A percentile compares a stretch with the other conserved stretches of the same genome.
Conservation (phyloP, 805 yeast genomes). For the Wickerhamiella australiensis region DNA sequence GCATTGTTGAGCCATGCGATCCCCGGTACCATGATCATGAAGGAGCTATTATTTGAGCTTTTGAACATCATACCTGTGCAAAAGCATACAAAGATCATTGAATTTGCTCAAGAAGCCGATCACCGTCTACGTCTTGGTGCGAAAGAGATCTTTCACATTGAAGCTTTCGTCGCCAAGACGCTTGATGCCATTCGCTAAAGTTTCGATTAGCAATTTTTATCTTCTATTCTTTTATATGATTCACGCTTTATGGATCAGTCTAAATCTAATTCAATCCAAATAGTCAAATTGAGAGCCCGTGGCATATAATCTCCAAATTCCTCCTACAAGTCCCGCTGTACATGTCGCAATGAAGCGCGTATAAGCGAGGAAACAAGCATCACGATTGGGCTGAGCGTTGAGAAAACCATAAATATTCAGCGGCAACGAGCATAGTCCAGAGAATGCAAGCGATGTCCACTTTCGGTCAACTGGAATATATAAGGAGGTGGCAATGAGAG, state of each 20-base stretch:
- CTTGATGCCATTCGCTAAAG: constrained; percentile 44
- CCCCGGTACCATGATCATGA: constrained; percentile 72
- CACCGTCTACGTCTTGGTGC: constrained; percentile 77
- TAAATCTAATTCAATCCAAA: constrained; percentile 1
- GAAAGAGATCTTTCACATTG: constrained; percentile 86
- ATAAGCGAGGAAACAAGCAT: background rate
- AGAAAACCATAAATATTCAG: background rate
- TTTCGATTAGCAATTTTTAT: background rate
- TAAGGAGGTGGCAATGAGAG: constrained; percentile 1
- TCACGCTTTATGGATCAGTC: background rate
- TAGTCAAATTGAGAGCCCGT: background rate
- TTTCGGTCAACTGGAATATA: background rate
- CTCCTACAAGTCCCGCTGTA: constrained; percentile 1
- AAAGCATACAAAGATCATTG: constrained; percentile 32
- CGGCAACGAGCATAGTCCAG: background rate
- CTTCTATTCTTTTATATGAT: background rate
- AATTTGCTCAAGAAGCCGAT: constrained; percentile 51
- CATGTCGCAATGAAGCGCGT: background rate
- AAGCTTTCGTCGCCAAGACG: constrained; percentile 80
- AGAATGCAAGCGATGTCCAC: background rate
- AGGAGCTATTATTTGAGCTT: constrained; percentile 37
- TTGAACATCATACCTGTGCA: constrained; percentile 22
- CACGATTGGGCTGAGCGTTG: background rate
- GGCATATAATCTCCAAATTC: background rate
- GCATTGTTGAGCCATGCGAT: constrained; percentile 88